Evolutionary conservation across 306 rosid species (phyloP).

Genomic region (Benincasa hispida): DNA sequence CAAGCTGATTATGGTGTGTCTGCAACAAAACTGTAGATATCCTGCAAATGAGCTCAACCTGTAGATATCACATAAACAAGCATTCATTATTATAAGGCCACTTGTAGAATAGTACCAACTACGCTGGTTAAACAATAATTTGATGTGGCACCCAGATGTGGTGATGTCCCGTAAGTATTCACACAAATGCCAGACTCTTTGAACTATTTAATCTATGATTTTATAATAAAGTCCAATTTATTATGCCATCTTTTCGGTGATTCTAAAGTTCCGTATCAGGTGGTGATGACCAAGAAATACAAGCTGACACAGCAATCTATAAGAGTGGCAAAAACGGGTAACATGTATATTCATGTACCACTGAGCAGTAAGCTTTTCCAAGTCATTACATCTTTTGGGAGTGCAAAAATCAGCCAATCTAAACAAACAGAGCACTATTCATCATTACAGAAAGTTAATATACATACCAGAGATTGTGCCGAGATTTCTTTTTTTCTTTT

Average conservation of each 20-base stretch:
- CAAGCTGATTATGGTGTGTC: conserved; percentile 70
- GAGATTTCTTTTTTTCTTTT: too few relatives aligned
- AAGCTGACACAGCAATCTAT: neutral
- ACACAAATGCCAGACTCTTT: neutral
- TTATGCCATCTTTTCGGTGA: neutral
- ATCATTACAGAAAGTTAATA: neutral
- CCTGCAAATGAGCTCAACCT: conserved; percentile 91
- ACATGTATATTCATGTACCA: neutral
- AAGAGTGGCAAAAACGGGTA: neutral
- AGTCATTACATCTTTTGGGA: neutral
- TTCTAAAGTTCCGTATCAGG: neutral
- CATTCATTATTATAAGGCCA: neutral
- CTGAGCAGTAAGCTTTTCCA: neutral
- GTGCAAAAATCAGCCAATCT: neutral
- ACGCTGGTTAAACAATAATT: neutral
- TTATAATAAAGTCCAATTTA: neutral
- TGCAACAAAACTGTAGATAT: conserved; percentile 52
- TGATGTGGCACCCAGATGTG: neutral
- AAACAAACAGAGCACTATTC: neutral
- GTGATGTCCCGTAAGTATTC: neutral
- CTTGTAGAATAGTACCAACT: neutral
- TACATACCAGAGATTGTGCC: neutral
- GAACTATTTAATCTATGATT: neutral
- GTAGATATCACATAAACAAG: conserved; percentile 11
- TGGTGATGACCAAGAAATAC: neutral